These are phyloP conservation scores for Gaertneriomyces semiglobifer DNA, from an alignment of 192 early-diverging fungal genomes.

Conservation along the genomic window DNA sequence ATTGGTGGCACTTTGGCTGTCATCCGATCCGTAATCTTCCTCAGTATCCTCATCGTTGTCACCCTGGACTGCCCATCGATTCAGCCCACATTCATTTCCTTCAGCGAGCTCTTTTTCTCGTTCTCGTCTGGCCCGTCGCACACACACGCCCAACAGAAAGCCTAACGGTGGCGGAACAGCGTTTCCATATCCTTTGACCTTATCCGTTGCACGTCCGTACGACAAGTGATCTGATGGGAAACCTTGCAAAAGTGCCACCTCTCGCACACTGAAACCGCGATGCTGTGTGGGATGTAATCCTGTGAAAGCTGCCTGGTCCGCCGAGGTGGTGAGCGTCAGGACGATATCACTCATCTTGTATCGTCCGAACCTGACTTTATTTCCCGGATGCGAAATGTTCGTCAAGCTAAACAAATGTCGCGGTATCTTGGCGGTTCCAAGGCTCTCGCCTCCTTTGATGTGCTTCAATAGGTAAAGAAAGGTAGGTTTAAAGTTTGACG, in stretches of 20 bases:
- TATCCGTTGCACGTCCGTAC: background rate
- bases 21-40: too few relatives aligned
- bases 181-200: slow-evolving; percentile 2
- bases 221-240: background rate
- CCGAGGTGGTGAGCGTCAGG: background rate
- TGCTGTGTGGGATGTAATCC: slow-evolving; percentile 1
- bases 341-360: background rate
- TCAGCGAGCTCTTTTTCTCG: background rate
- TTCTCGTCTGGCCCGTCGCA: background rate
- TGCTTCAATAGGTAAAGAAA: too few relatives aligned
- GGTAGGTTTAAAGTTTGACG: too few relatives aligned
- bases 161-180: slow-evolving; percentile 15
- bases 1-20: too few relatives aligned
- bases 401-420: too few relatives aligned
- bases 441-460: too few relatives aligned
- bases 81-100: background rate
- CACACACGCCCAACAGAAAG: background rate
- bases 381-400: background rate
- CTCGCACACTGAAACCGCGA: background rate
- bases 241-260: slow-evolving; percentile 9
- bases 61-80: background rate
- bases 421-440: too few relatives aligned
- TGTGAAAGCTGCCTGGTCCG: background rate
- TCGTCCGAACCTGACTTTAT: background rate
- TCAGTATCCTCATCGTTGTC: too few relatives aligned